phyloP scores from a whole-genome alignment of 2,329 filamentous ascomycete genomes.

The Juglanconis oblonga region DNA sequence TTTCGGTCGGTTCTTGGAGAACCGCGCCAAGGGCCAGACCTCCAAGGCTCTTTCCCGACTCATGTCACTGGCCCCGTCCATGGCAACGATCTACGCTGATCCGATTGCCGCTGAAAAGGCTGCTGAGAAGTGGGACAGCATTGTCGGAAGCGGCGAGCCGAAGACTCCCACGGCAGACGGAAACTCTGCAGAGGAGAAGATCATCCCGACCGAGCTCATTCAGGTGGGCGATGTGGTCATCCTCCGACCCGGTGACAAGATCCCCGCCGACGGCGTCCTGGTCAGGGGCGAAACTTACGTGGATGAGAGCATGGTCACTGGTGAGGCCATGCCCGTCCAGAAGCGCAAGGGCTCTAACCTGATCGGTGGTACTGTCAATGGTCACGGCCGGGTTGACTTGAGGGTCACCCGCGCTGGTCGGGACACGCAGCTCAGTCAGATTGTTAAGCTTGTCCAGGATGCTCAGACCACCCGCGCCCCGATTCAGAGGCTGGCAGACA shows the following conservation, averaged over 20 bases:
- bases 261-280: slow-evolving; percentile 86
- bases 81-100: slow-evolving; percentile 94
- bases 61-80: slow-evolving; percentile 94
- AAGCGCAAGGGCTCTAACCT: slow-evolving; percentile 78
- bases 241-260: slow-evolving; percentile 91
- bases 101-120: slow-evolving; percentile 91
- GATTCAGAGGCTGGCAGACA: slow-evolving; percentile 90
- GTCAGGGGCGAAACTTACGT: slow-evolving; percentile 89
- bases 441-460: slow-evolving; percentile 96
- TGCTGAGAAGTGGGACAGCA: slow-evolving; percentile 70
- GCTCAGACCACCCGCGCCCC: slow-evolving; percentile 92
- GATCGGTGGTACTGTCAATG: slow-evolving; percentile 94
- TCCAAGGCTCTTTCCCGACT: slow-evolving; percentile 88
- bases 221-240: slow-evolving; percentile 93
- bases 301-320: slow-evolving; percentile 98
- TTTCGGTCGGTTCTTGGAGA: slow-evolving; percentile 87
- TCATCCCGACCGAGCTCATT: slow-evolving; percentile 91
- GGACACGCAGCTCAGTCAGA: slow-evolving; percentile 95
- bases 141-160: slow-evolving; percentile 37
- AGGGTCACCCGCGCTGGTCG: slow-evolving; percentile 87
- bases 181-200: slow-evolving; percentile 72
- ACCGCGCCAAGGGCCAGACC: slow-evolving; percentile 91
- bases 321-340: slow-evolving; percentile 91
- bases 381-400: slow-evolving; percentile 87
- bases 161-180: slow-evolving; percentile 47